Percentiles rank a stretch among this genome's conserved stretches.
phyloP scores from a whole-genome alignment of 768 basidiomycete species.

The Lactarius sanguifluus region DNA sequence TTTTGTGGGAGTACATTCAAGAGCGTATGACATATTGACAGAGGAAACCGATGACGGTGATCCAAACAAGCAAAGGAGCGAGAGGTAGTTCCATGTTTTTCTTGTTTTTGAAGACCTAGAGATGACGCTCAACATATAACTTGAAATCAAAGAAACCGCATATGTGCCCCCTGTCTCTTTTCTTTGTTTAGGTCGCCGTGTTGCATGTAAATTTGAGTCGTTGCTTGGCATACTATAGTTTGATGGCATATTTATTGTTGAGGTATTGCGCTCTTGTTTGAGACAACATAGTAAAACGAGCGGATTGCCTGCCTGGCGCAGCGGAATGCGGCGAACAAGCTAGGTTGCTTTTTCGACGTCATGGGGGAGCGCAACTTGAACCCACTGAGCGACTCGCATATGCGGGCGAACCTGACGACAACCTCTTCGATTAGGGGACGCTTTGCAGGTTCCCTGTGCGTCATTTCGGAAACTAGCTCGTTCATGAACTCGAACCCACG shows the following conservation, averaged over 20 bases:
- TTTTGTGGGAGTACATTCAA: too few species aligned
- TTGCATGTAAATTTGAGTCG: background rate
- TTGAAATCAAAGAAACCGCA: background rate
- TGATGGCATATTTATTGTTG: background rate
- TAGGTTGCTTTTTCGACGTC: conserved; percentile 4
- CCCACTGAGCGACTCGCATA: conserved; percentile 32
- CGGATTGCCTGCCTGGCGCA: conserved; percentile 8
- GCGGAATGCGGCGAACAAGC: conserved; percentile 8
- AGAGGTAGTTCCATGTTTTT: background rate
- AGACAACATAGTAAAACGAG: conserved; percentile 8
- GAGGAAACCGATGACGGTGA: background rate
- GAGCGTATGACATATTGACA: background rate
- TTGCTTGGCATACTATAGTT: background rate
- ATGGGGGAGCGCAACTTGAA: conserved; percentile 36
- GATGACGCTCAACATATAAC: background rate
- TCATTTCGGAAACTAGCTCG: conserved; percentile 37
- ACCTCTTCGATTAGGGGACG: conserved; percentile 42
- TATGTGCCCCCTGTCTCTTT: background rate
- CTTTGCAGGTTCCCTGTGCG: conserved; percentile 36
- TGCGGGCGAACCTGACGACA: conserved; percentile 36
- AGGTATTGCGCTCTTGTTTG: conserved; percentile 9
- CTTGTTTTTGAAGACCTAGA: too few species aligned
- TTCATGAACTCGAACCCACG: conserved; percentile 23
- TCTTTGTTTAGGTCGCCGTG: background rate
- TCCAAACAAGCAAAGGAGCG: background rate